Percentiles rank a stretch among this genome's conserved stretches.
Conservation (phyloP, 1,284 basidiomycete species). For the Leccinum variabile region DNA sequence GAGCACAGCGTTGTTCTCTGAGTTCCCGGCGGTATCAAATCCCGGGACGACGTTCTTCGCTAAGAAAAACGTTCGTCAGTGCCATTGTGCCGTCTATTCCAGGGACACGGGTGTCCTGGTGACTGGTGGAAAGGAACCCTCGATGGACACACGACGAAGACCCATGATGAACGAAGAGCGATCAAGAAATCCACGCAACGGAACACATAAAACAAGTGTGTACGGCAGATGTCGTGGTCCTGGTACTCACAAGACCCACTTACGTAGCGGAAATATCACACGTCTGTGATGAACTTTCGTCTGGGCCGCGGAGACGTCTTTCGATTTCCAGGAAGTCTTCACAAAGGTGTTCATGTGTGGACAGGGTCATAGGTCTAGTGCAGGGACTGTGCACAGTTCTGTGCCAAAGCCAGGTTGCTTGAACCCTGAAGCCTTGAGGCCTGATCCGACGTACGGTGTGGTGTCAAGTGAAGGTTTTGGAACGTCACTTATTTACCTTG, state of each 20-base stretch:
- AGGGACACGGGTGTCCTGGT: neutral
- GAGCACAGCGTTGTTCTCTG: neutral
- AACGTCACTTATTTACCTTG: neutral
- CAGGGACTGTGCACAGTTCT: neutral
- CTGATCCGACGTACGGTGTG: conserved; percentile 1
- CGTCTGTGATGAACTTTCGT: neutral
- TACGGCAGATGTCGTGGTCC: conserved; percentile 1
- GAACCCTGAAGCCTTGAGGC: conserved; percentile 6
- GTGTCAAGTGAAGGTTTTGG: neutral
- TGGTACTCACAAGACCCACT: neutral
- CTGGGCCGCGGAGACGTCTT: conserved; percentile 9
- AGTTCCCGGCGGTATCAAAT: neutral
- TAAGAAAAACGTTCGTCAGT: neutral
- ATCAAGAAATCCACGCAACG: neutral
- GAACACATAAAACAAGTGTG: neutral
- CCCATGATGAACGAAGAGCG: neutral
- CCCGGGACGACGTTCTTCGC: neutral
- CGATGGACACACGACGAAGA: neutral
- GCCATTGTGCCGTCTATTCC: neutral
- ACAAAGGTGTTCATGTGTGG: conserved; percentile 10
- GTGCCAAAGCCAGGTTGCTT: neutral
- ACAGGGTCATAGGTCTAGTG: neutral
- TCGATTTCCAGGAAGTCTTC: conserved; percentile 7
- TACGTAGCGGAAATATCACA: conserved; percentile 5
- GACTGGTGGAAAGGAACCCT: neutral